phyloP scores from a whole-genome alignment of 257 asterid species.

The Fraxinus excelsior region DNA sequence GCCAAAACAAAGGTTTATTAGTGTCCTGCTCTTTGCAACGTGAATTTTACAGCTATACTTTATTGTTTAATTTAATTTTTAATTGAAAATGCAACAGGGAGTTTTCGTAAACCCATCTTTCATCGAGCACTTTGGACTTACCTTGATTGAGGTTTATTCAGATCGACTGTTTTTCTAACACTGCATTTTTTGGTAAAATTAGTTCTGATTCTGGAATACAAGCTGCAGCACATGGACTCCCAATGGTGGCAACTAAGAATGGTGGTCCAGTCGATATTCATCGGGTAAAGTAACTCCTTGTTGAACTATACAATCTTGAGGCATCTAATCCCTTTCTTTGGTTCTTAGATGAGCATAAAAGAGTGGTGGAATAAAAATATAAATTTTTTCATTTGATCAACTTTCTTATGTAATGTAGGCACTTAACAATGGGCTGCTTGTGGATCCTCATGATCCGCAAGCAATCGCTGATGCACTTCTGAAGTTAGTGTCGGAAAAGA shows the following conservation, averaged over 20 bases:
- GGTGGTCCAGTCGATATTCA: slow-evolving; percentile 63
- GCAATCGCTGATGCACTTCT: slow-evolving; percentile 69
- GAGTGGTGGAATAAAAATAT: not conserved
- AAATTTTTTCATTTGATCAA: not conserved
- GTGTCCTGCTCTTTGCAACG: slow-evolving; percentile 1
- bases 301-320: not conserved
- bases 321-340: not conserved
- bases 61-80: not conserved
- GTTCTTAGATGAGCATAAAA: not conserved
- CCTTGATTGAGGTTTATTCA: slow-evolving; percentile 49
- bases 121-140: slow-evolving; percentile 56
- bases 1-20: slow-evolving; percentile 71
- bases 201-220: too few species aligned
- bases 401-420: slow-evolving; percentile 39
- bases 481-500: slow-evolving; percentile 74
- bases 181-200: not conserved
- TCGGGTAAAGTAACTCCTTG: slow-evolving; percentile 32
- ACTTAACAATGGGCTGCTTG: slow-evolving; percentile 72
- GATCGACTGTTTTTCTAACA: not conserved
- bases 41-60: not conserved
- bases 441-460: slow-evolving; percentile 81
- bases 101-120: slow-evolving; percentile 55
- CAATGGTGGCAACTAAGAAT: slow-evolving; percentile 55
- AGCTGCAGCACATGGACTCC: too few species aligned
- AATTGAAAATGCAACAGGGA: slow-evolving; percentile 33